A percentile compares a stretch with the other conserved stretches of the same genome.
Evolutionary conservation across 257 asterid genomes (phyloP).

Genomic region (Linaria vulgaris): DNA sequence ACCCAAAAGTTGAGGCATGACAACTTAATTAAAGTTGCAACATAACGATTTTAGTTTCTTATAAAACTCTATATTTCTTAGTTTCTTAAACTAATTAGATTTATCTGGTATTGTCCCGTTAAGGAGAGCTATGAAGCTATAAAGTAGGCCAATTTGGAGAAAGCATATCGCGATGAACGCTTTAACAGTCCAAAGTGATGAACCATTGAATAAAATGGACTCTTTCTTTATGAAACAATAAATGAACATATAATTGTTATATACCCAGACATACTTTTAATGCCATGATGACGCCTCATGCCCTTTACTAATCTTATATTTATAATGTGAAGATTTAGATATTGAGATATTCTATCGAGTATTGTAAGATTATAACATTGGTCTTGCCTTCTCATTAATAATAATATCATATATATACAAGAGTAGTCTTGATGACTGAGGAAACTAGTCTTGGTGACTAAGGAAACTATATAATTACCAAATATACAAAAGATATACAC

Average conservation of each 20-base stretch:
- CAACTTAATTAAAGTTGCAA: conserved; percentile 26
- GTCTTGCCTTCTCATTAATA: no score
- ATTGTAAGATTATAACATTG: no score
- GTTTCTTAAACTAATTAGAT: conserved; percentile 23
- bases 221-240: not conserved
- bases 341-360: no score
- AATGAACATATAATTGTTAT: not conserved
- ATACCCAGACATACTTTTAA: no score
- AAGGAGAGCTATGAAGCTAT: not conserved
- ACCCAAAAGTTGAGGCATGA: conserved; percentile 35
- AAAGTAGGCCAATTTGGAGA: conserved; percentile 12
- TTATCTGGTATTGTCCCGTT: not conserved
- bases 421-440: no score
- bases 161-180: conserved; percentile 22
- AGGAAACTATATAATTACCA: no score
- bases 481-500: no score
- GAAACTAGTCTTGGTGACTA: no score
- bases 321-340: not conserved
- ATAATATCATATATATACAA: no score
- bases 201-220: conserved; percentile 24
- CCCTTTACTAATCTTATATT: not conserved
- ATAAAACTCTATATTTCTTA: no score
- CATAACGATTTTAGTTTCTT: conserved; percentile 22
- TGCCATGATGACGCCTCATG: conserved; percentile 30
- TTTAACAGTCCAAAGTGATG: conserved; percentile 35